Base-by-base conservation (phyloP, 805 yeast species). In the Spathaspora arborariae region DNA sequence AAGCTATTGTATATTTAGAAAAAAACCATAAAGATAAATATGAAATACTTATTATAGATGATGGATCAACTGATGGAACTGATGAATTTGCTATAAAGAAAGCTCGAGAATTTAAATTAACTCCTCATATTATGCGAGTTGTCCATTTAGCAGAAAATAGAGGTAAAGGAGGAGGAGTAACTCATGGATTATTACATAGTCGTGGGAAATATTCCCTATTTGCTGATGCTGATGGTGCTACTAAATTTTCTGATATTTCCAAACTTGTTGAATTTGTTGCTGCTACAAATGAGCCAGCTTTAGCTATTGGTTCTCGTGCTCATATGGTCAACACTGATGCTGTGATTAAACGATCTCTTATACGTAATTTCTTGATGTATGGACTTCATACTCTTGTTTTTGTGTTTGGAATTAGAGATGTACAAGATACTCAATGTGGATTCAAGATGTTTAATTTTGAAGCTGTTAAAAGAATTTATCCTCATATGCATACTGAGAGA, bases 161-260 rank as follows among this genome's bases (percentile, higher is more conserved):
- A 56, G 99, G 99, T 20, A 92, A 92, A 68, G 76, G 76, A 6
- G 65, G 98, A 10, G 99, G 98, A 0, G 98, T 94, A 0, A 82
- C 95, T 15, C 97, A 92, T 64, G 99, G 99, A 5, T 68, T 94
- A 63, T 78, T 84, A 56, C 82, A 81, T 56, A 70, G 84, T 2
- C 71, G 88, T 38, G 99, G 98, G 10, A 63, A 74, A 47, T 84
- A 78, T 56, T 80, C 81, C 9, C 75, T 94, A 8, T 94, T 94
- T 70, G 98, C 96, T 1, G 99, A 94, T 67, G 99, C 98, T 1
- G 99, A 94, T 67, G 98, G 98, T 27, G 98, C 99, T 4, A 84
- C 96, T 20, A 75, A 77, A 54, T 94, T 94, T 61, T 58, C 78
- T 20, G 97, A 91, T 63, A 71, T 86, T 20, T 59, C 59, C 1